phyloP scores from a whole-genome alignment of 2,329 filamentous ascomycete species.

The Epicoccum sorghinum region DNA sequence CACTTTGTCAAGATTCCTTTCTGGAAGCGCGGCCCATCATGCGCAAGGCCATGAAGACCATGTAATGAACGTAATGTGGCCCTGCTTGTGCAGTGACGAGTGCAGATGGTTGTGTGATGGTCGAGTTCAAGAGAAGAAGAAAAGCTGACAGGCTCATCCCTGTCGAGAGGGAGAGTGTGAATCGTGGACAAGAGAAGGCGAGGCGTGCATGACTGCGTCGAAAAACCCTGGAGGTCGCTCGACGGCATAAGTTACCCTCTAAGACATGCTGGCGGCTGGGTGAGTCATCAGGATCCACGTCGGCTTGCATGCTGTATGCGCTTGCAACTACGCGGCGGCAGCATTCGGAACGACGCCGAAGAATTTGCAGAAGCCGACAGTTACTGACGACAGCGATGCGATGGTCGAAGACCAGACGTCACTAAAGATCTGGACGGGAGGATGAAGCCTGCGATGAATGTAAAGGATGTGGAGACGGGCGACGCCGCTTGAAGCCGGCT shows the following conservation, averaged over 20 bases:
- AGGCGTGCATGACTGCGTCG: conserved; percentile 16
- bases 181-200: conserved; percentile 15
- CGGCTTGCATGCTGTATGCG: conserved; percentile 35
- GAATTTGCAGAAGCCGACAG: conserved; percentile 21
- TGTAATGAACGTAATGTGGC: conserved; percentile 3
- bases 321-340: conserved; percentile 29
- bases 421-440: conserved; percentile 16
- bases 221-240: conserved; percentile 17
- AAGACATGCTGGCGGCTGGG: conserved; percentile 18
- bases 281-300: conserved; percentile 46
- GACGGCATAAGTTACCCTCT: conserved; percentile 7
- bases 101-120: not conserved
- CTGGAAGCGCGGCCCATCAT: conserved; percentile 3
- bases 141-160: conserved; percentile 4
- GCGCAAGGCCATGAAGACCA: conserved; percentile 2
- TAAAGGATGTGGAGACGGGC: conserved; percentile 12
- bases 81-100: conserved; percentile 9
- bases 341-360: conserved; percentile 38
- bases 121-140: not conserved
- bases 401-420: conserved; percentile 9
- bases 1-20: conserved; percentile 16
- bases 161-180: not conserved
- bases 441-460: conserved; percentile 14
- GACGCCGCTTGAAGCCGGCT: conserved; percentile 29
- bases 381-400: conserved; percentile 26